Evolutionary conservation across 2,329 filamentous ascomycete genomes (phyloP).

Genomic region (Fusarium proliferatum): DNA sequence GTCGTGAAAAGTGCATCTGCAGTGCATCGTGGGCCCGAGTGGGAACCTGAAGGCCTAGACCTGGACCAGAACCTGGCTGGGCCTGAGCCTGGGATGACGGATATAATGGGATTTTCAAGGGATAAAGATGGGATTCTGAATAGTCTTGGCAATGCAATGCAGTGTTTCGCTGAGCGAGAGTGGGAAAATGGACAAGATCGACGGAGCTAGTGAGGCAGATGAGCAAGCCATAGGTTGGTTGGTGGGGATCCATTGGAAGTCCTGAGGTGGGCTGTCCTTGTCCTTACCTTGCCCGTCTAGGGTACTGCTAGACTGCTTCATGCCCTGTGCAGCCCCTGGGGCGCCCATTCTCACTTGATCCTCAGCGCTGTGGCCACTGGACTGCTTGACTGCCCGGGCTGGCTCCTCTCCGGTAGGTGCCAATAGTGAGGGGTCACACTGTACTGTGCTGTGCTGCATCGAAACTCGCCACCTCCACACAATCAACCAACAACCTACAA

Average conservation of each 20-base stretch:
- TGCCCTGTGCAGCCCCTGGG: not conserved
- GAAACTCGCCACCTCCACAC: conserved; percentile 43
- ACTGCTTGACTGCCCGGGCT: not conserved
- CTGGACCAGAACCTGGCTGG: not conserved
- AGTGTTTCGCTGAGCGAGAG: conserved; percentile 17
- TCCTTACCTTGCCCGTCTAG: not conserved
- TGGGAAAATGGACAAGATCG: conserved; percentile 26
- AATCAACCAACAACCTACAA: conserved; percentile 2
- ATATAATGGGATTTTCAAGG: conserved; percentile 21
- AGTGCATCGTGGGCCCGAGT: not conserved
- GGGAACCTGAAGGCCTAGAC: conserved; percentile 2
- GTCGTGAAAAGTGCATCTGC: not conserved
- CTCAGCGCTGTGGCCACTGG: not conserved
- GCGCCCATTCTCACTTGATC: conserved; percentile 22
- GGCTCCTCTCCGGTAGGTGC: not conserved
- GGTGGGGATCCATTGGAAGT: conserved; percentile 9
- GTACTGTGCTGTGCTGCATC: conserved; percentile 20
- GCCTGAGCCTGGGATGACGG: not conserved
- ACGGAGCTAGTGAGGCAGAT: conserved; percentile 19
- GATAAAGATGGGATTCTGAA: conserved; percentile 34
- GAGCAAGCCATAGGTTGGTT: conserved; percentile 25
- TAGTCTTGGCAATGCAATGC: conserved; percentile 9
- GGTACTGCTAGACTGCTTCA: not conserved
- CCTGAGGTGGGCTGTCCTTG: conserved; percentile 15
- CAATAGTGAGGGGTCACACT: conserved; percentile 34